Evolutionary conservation across 148 eudicot genomes (phyloP).

Genomic region (Gaultheria prostrata): DNA sequence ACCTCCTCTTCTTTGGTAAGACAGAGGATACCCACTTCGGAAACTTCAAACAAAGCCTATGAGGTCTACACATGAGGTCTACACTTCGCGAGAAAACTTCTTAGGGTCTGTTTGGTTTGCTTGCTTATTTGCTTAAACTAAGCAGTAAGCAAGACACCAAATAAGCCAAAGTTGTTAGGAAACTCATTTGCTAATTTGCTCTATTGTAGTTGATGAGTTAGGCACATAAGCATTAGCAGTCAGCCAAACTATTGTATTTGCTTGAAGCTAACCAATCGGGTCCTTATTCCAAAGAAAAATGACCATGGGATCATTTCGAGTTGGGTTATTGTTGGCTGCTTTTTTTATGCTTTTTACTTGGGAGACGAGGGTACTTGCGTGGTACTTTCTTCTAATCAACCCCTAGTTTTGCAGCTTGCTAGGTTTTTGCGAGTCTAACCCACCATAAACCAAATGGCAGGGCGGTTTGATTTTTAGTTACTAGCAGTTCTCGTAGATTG

Average conservation of each 20-base stretch:
- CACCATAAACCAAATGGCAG: neutral
- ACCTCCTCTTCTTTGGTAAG: neutral
- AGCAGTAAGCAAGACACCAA: too few relatives aligned
- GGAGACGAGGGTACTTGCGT: neutral
- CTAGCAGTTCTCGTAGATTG: neutral
- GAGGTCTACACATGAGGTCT: neutral
- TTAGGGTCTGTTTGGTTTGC: too few relatives aligned
- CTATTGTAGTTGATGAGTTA: neutral
- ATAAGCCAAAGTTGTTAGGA: neutral
- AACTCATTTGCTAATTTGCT: neutral
- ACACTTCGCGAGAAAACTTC: neutral
- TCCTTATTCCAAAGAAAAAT: neutral
- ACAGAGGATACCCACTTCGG: neutral
- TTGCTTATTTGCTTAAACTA: too few relatives aligned
- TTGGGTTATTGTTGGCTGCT: neutral
- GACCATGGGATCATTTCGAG: neutral
- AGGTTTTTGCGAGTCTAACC: neutral
- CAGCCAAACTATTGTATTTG: neutral
- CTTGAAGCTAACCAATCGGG: neutral
- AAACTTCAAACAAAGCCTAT: slow-evolving; percentile 8
- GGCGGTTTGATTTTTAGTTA: neutral
- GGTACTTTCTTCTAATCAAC: too few relatives aligned
- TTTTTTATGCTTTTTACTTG: neutral
- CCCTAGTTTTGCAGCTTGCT: neutral
- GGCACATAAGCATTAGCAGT: neutral